phyloP scores from a whole-genome alignment of 1,284 basidiomycete genomes.

The Apiotrichum sp. region DNA sequence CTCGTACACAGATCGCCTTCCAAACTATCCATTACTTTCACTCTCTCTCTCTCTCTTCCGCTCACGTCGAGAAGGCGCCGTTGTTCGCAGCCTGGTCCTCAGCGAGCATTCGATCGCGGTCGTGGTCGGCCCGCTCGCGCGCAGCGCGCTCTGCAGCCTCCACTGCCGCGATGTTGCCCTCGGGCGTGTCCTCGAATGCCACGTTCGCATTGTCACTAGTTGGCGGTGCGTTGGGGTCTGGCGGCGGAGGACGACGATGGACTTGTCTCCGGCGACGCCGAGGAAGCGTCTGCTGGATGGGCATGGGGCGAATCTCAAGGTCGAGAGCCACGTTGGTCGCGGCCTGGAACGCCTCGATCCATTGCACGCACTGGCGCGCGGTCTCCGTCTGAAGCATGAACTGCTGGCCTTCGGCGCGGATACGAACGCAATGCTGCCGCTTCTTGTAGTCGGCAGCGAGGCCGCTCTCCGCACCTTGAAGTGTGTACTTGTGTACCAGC shows the following conservation, averaged over 20 bases:
- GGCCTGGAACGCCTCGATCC: slow-evolving; percentile 95
- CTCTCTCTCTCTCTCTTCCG: neutral
- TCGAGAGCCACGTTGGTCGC: slow-evolving; percentile 90
- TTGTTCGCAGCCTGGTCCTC: slow-evolving; percentile 39
- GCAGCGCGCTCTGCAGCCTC: slow-evolving; percentile 28
- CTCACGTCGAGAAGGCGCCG: neutral
- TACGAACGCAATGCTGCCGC: slow-evolving; percentile 87
- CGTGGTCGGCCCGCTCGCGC: slow-evolving; percentile 23
- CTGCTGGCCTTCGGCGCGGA: slow-evolving; percentile 90
- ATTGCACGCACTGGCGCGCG: slow-evolving; percentile 79
- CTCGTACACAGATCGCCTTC: no score
- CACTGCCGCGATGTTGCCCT: slow-evolving; percentile 37
- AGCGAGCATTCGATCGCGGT: slow-evolving; percentile 43
- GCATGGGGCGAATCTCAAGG: slow-evolving; percentile 83
- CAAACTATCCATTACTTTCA: neutral
- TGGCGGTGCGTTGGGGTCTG: slow-evolving; percentile 1
- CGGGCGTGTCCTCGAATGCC: slow-evolving; percentile 26
- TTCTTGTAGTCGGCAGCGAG: slow-evolving; percentile 93
- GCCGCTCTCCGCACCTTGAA: slow-evolving; percentile 87
- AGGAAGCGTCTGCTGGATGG: slow-evolving; percentile 59
- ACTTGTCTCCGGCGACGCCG: slow-evolving; percentile 44
- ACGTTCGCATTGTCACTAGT: slow-evolving; percentile 14
- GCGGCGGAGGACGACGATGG: slow-evolving; percentile 17
- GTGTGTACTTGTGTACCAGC: slow-evolving; percentile 61
- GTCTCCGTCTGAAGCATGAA: slow-evolving; percentile 88